Conservation (phyloP, 805 yeast genomes). For the Ogataea nakhonphanomensis region DNA sequence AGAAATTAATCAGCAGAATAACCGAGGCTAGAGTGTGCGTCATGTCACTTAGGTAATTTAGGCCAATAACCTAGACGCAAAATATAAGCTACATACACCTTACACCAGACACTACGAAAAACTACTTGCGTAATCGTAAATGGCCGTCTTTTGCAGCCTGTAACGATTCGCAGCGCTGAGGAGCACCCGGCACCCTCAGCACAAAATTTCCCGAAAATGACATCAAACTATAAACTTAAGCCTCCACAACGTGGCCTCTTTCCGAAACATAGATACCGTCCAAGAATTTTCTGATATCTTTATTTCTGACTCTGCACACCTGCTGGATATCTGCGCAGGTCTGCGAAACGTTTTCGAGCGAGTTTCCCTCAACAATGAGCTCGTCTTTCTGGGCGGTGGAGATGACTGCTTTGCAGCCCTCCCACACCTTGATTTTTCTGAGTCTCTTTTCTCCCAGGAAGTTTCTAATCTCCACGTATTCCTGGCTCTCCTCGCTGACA, state of each 20-base stretch:
- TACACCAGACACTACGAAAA: constrained; percentile 2
- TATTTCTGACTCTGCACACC: constrained; percentile 97
- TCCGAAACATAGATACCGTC: constrained; percentile 99
- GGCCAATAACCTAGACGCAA: neutral
- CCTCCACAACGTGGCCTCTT: constrained; percentile 79
- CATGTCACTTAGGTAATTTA: neutral
- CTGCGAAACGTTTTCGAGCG: constrained; percentile 95
- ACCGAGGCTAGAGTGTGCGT: neutral
- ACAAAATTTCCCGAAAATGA: constrained; percentile 9
- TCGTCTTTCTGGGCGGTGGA: constrained; percentile 91
- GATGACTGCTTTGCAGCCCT: constrained; percentile 84
- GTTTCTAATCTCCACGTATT: constrained; percentile 94
- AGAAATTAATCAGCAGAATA: neutral
- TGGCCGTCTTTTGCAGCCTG: constrained; percentile 32
- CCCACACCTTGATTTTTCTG: constrained; percentile 79
- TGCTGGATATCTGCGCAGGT: constrained; percentile 98
- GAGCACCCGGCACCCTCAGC: constrained; percentile 29
- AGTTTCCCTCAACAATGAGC: constrained; percentile 89
- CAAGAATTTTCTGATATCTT: constrained; percentile 99
- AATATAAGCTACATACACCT: neutral
- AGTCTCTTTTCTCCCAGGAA: constrained; percentile 99
- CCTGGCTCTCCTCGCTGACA: constrained; percentile 69
- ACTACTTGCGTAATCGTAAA: constrained; percentile 33
- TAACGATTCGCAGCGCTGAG: constrained; percentile 34
- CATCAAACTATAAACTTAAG: constrained; percentile 12